Evolutionary conservation across 768 basidiomycete species (phyloP).

Genomic region (Naematelia encephala): DNA sequence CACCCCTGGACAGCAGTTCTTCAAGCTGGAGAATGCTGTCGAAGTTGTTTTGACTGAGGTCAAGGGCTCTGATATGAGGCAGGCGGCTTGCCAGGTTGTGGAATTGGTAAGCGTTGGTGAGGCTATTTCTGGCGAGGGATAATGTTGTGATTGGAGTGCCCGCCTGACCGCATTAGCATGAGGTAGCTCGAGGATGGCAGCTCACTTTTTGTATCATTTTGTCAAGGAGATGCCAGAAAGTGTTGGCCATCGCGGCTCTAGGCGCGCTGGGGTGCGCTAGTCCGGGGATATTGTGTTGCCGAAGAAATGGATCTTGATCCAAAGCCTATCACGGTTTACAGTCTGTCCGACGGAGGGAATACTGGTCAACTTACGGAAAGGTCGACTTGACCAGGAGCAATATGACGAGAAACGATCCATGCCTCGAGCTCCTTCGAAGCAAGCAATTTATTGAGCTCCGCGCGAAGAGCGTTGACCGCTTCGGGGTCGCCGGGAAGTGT

Average conservation of each 20-base stretch:
- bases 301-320: background rate
- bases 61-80: slow-evolving; percentile 55
- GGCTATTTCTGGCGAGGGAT: slow-evolving; percentile 76
- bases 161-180: slow-evolving; percentile 6
- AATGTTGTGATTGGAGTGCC: slow-evolving; percentile 57
- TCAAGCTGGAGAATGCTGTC: slow-evolving; percentile 81
- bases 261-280: slow-evolving; percentile 57
- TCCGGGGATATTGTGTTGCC: background rate
- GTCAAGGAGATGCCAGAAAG: slow-evolving; percentile 67
- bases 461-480: slow-evolving; percentile 5
- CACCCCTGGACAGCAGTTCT: slow-evolving; percentile 64
- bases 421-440: slow-evolving; percentile 32
- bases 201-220: slow-evolving; percentile 33
- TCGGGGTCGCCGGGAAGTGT: slow-evolving; percentile 11
- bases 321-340: background rate
- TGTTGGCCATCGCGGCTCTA: slow-evolving; percentile 57
- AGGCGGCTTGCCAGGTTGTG: slow-evolving; percentile 67
- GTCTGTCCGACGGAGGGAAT: background rate
- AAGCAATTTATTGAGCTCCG: slow-evolving; percentile 27
- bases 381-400: slow-evolving; percentile 29
- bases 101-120: slow-evolving; percentile 61
- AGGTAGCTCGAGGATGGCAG: background rate
- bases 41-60: slow-evolving; percentile 57
- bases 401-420: slow-evolving; percentile 29
- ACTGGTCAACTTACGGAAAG: slow-evolving; percentile 30